Base-by-base conservation (phyloP, 1,284 basidiomycete genomes). In the Pisolithus thermaeus region DNA sequence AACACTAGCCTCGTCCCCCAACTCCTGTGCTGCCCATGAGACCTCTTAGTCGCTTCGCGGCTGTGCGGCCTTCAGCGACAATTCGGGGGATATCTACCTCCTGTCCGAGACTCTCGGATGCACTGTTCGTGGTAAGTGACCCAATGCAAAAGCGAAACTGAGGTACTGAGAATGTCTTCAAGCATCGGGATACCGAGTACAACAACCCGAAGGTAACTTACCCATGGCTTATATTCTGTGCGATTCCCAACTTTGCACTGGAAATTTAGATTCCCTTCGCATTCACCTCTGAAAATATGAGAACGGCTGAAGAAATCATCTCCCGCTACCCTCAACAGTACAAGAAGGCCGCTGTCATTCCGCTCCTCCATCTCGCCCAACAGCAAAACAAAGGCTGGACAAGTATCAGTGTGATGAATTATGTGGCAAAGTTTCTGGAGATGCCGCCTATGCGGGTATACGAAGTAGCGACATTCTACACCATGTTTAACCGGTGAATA, bases 391-490 rank as follows among this genome's bases (percentile, higher is more conserved):
- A 93, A 62, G 94, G 93, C 62, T 99, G 93, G 92, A 96, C 94
- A n/a, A 93, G 89, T 66, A 96, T 99, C 61, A 92, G 89, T 62
- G 94, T 96, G 56, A 99, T 99, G 96, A 98, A 99, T 74, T 92
- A 94, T 63, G 88, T 99, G 45, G 96, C 96, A 2, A 84, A 87
- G 57, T 73, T 96, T 37, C 79, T 99, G 50, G 92, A 92, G 65
- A 92, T 99, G 85, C 92, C 91, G 7, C 91, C 92, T 50, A 99
- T 99, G 97, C 87, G 96, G 18, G 97, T 99, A 6, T 99, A 99
- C 71, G 97, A 99, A 74, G 97, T 99, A 48, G 96, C 97, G 12
- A 97, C 94, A 11, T 99, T 99, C 76, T 99, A 99, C 73, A 99
- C 96, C 59, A 98, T 99, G 96, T 98, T 93, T 78, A 97, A 96